A percentile compares a stretch with the other conserved stretches of the same genome.
phyloP scores from a whole-genome alignment of 2,329 filamentous ascomycete genomes.

The Cladosporium sp. region DNA sequence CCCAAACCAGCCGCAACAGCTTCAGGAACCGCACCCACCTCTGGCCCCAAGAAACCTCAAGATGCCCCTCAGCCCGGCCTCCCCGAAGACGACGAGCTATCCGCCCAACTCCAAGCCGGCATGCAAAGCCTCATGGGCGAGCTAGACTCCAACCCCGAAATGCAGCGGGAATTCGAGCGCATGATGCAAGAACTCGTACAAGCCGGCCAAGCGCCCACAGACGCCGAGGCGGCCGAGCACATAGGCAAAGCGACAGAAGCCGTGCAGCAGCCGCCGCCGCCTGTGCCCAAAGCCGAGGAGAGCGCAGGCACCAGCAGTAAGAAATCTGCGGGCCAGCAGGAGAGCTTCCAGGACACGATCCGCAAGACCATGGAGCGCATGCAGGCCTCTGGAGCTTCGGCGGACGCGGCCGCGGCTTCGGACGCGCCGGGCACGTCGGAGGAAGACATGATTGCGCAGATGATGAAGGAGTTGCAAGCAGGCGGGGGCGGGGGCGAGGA shows the following conservation, averaged over 20 bases:
- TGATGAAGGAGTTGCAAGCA: constrained; percentile 81
- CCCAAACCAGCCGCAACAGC: constrained; percentile 22
- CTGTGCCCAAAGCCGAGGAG: neutral
- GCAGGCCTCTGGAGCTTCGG: constrained; percentile 81
- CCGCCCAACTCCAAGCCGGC: constrained; percentile 63
- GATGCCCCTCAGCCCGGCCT: constrained; percentile 13
- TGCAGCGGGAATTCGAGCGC: constrained; percentile 70
- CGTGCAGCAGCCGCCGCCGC: constrained; percentile 9
- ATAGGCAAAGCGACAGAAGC: constrained; percentile 30
- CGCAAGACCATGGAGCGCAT: constrained; percentile 92
- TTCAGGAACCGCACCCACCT: constrained; percentile 29
- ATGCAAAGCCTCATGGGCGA: constrained; percentile 81
- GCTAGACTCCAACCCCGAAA: constrained; percentile 57
- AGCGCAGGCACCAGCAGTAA: neutral
- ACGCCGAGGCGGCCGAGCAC: constrained; percentile 28
- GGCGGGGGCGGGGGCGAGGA: constrained; percentile 59
- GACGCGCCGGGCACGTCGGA: constrained; percentile 41
- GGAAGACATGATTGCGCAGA: constrained; percentile 83
- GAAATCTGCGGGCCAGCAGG: constrained; percentile 40
- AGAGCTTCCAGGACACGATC: constrained; percentile 87
- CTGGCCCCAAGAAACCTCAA: constrained; percentile 33
- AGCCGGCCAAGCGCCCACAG: constrained; percentile 39
- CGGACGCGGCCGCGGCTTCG: constrained; percentile 69
- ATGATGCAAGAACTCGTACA: constrained; percentile 47
- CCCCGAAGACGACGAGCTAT: constrained; percentile 25